Evolutionary conservation across 345 rosid species (phyloP).

Genomic region (Mallotus nudiflorus): DNA sequence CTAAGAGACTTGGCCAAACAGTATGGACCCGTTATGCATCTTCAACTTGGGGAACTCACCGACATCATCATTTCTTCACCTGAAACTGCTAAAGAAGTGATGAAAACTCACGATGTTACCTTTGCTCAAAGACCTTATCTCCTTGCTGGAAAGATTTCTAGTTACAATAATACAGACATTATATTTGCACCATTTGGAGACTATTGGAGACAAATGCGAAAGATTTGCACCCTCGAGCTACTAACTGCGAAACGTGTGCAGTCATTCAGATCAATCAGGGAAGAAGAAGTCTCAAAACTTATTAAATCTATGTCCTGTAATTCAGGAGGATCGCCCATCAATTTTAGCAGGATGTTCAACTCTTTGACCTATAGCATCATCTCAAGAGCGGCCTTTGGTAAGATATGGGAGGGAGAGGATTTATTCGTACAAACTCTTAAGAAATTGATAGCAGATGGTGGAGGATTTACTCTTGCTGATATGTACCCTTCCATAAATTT

Average conservation of each 20-base stretch:
- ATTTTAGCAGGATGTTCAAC: slow-evolving; percentile 5
- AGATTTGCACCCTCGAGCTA: slow-evolving; percentile 8
- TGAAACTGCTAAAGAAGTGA: slow-evolving; percentile 16
- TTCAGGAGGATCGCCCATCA: slow-evolving; percentile 1
- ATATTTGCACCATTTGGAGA: slow-evolving; percentile 9
- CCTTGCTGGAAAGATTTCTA: background rate
- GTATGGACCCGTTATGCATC: slow-evolving; percentile 19
- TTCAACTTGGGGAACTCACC: slow-evolving; percentile 16
- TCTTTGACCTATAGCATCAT: background rate
- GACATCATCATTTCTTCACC: slow-evolving; percentile 14
- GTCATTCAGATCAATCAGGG: slow-evolving; percentile 4
- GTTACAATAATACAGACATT: background rate
- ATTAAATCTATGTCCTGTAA: slow-evolving; percentile 1
- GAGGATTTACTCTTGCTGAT: slow-evolving; percentile 7
- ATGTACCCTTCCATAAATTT: slow-evolving; percentile 1
- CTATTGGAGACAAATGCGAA: slow-evolving; percentile 14
- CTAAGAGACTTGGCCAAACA: slow-evolving; percentile 6
- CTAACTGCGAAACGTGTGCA: slow-evolving; percentile 8
- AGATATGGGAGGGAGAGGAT: slow-evolving; percentile 6
- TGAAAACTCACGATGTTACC: slow-evolving; percentile 23
- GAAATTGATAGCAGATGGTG: background rate
- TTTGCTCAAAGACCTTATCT: slow-evolving; percentile 12
- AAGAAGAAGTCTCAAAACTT: slow-evolving; percentile 10
- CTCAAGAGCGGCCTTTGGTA: slow-evolving; percentile 1
- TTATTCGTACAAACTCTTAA: background rate